Base-by-base conservation (phyloP, 108 stramenopile genomes). In the Chaetoceros muelleri region DNA sequence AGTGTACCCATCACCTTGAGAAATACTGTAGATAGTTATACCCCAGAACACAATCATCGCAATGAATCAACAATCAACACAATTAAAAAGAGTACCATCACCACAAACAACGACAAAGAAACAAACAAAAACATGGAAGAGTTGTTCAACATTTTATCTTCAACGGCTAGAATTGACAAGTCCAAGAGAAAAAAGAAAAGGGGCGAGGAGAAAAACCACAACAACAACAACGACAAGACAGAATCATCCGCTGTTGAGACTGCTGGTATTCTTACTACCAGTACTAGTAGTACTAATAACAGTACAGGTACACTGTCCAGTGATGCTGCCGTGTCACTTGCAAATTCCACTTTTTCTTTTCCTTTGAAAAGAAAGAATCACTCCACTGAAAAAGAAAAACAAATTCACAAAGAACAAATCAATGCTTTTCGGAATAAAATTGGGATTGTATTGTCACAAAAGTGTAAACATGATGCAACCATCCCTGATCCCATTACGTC, bases 391-490 rank as follows among this genome's bases (percentile, higher is more conserved):
- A 85, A 85, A 57, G 65, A 55, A 24, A 28, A 75, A 30, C 78
- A 77, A 46, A 63, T 89, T 30, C 92, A 86, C 55, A 62, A 64
- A 21, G 88, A 94, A 69, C 71, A 86, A 67, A 73, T 90, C 18
- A 53, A 69, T n/a, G 85, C 92, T 31, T 94, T 94, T 74, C 87
- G 92, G 2, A 65, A 78, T 44, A 77, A 85, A 44, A 71, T 94
- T 84, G 64, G 59, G 17, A 89, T 93, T 58, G 70, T 65, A 53
- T 48, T 94, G 5, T 71, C 75, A 19, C 71, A 69, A 34, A 77
- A 81, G 24, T 71, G 71, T 55, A 55, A 46, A 44, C 79, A 82
- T 47, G 85, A 87, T 57, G 69, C 73, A 2, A 40, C 75, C 40
- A 24, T 84, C 19, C 84, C 91, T 18, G 88, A 94, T 71, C 82